Conservation (phyloP, 768 basidiomycete species). For the Termitomyces sp. region DNA sequence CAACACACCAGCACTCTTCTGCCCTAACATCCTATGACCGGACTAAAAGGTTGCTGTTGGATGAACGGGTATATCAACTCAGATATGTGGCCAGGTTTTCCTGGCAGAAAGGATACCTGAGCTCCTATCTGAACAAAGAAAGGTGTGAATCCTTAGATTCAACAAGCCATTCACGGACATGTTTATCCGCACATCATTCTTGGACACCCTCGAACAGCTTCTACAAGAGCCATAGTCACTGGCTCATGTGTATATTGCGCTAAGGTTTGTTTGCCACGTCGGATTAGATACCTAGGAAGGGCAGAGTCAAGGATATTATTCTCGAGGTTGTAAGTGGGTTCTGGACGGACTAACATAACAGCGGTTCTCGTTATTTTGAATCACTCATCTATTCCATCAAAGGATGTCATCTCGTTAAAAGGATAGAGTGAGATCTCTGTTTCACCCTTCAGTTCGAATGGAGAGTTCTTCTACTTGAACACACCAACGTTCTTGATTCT, state of each 20-base stretch:
- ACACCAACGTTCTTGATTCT: background rate
- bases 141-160: background rate
- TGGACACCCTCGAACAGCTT: background rate
- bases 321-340: background rate
- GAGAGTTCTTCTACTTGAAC: background rate
- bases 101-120: background rate
- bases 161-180: background rate
- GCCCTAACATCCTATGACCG: background rate
- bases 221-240: background rate
- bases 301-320: background rate
- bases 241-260: background rate
- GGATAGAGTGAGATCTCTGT: background rate
- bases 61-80: background rate
- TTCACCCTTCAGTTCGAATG: background rate
- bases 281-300: background rate
- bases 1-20: background rate
- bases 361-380: background rate
- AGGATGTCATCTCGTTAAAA: background rate
- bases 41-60: background rate
- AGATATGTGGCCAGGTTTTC: background rate
- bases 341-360: background rate
- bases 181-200: background rate
- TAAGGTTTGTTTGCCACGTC: background rate
- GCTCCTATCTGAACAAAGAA: background rate
- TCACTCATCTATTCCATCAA: background rate